These are phyloP conservation scores for Eurotiales sp. DNA, from an alignment of 2,329 filamentous ascomycete species.

Conservation along the genomic window DNA sequence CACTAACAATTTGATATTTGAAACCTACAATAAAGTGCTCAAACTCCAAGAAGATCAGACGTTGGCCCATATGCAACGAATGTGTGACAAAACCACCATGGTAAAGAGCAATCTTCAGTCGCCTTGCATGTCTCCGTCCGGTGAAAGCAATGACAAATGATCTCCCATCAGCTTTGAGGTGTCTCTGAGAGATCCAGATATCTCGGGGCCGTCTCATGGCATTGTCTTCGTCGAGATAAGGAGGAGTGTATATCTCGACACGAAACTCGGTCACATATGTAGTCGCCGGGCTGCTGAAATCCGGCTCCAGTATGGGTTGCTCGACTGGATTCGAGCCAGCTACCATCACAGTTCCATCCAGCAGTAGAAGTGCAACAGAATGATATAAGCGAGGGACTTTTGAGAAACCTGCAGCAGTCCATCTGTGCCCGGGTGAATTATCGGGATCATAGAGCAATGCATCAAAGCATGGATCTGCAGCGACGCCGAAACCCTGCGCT, in stretches of 20 bases:
- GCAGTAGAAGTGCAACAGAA: slow-evolving; percentile 56
- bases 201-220: slow-evolving; percentile 47
- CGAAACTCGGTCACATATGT: slow-evolving; percentile 58
- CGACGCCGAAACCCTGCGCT: slow-evolving; percentile 59
- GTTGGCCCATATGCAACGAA: slow-evolving; percentile 59
- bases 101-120: slow-evolving; percentile 52
- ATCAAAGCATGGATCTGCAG: slow-evolving; percentile 51
- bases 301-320: slow-evolving; percentile 49
- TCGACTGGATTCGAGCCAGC: slow-evolving; percentile 60
- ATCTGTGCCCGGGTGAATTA: slow-evolving; percentile 50
- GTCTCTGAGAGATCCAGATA: slow-evolving; percentile 44
- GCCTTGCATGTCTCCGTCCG: slow-evolving; percentile 39
- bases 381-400: slow-evolving; percentile 56
- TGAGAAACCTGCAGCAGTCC: slow-evolving; percentile 40
- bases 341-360: slow-evolving; percentile 58
- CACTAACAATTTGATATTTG: slow-evolving; percentile 45
- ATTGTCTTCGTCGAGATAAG: slow-evolving; percentile 55
- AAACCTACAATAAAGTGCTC: slow-evolving; percentile 44
- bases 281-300: slow-evolving; percentile 38
- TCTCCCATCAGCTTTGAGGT: slow-evolving; percentile 42
- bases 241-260: slow-evolving; percentile 59
- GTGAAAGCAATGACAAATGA: slow-evolving; percentile 50
- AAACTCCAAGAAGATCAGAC: slow-evolving; percentile 53
- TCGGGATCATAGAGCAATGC: slow-evolving; percentile 57
- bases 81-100: slow-evolving; percentile 61